Percentiles rank a stretch among this genome's conserved stretches.
Conservation (phyloP, 352 stramenopile species). For the Globisporangium solare region DNA sequence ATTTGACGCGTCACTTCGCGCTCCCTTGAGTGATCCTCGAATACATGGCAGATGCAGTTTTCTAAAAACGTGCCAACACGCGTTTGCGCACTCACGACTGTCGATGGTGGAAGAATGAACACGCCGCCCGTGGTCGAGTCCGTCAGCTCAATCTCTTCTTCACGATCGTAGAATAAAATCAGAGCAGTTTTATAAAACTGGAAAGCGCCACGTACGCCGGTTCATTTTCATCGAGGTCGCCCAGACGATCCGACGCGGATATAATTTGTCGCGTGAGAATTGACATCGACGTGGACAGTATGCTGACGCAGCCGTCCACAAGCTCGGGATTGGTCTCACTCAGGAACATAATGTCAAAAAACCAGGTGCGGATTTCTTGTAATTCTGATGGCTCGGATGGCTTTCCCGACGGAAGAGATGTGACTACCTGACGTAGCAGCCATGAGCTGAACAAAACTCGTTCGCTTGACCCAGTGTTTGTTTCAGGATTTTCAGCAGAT, state of each 20-base stretch:
- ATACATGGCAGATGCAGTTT: constrained; percentile 13
- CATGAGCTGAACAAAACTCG: constrained; percentile 25
- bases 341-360: constrained; percentile 60
- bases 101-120: constrained; percentile 21
- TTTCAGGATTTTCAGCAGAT: constrained; percentile 5
- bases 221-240: constrained; percentile 9
- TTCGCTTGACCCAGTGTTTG: constrained; percentile 15
- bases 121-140: constrained; percentile 30
- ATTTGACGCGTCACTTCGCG: constrained; percentile 10
- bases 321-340: constrained; percentile 23
- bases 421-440: constrained; percentile 21
- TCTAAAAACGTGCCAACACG: constrained; percentile 27
- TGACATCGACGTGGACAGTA: constrained; percentile 20
- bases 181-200: constrained; percentile 22
- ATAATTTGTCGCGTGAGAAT: constrained; percentile 18
- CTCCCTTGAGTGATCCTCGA: constrained; percentile 1
- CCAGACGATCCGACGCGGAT: neutral
- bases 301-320: constrained; percentile 21
- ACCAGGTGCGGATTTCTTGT: constrained; percentile 36
- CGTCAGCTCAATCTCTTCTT: constrained; percentile 26
- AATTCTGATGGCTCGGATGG: neutral
- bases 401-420: neutral
- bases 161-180: constrained; percentile 35
- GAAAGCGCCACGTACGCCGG: constrained; percentile 8
- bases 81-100: constrained; percentile 15